phyloP scores from a whole-genome alignment of 345 rosid genomes.

The Durio zibethinus region DNA sequence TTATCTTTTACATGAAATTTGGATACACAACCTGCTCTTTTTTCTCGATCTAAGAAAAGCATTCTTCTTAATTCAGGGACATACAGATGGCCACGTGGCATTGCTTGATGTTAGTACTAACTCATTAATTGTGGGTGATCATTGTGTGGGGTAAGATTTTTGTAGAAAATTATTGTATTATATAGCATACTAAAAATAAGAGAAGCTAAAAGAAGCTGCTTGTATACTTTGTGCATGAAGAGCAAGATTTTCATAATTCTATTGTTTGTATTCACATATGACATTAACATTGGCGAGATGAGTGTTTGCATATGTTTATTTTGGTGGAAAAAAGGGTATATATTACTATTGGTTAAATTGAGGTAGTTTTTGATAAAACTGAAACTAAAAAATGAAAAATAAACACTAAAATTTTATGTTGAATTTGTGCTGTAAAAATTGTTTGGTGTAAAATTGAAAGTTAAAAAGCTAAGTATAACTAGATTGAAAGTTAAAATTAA shows the following conservation, averaged over 20 bases:
- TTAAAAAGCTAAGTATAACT: neutral
- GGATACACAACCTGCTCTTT: neutral
- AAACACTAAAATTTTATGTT: neutral
- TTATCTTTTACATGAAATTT: neutral
- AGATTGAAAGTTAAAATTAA: neutral
- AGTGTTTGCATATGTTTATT: neutral
- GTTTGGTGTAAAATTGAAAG: neutral
- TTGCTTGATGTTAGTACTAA: conserved; percentile 61
- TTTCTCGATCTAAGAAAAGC: neutral
- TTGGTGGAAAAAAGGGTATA: neutral
- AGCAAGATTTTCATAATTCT: neutral
- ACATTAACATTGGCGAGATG: neutral
- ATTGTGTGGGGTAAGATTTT: conserved; percentile 83
- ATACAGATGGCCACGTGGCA: conserved; percentile 86
- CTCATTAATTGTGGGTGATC: conserved; percentile 84
- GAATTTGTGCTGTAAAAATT: neutral
- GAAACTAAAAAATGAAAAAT: neutral
- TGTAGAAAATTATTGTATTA: conserved; percentile 1
- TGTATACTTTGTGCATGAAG: neutral
- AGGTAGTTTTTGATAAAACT: neutral
- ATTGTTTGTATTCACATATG: neutral
- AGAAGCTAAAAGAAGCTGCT: neutral
- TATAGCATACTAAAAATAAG: neutral
- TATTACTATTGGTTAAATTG: neutral
- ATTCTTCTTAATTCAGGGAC: conserved; percentile 59